Evolutionary conservation across 202 grass and related monocot genomes (phyloP).

Genomic region (Alloteropsis angusta): DNA sequence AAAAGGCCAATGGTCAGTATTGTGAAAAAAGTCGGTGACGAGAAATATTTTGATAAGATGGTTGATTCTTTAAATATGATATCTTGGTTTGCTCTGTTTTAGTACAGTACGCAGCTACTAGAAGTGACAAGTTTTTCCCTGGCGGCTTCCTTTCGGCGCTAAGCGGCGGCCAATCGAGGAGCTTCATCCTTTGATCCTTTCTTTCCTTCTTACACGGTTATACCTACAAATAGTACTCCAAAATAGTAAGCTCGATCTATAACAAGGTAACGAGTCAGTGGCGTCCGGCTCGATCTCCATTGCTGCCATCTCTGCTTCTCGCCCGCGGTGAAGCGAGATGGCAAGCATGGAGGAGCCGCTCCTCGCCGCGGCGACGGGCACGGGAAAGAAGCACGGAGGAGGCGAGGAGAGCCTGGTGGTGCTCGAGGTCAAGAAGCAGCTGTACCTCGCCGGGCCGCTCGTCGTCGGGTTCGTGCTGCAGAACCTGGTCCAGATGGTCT

Average conservation of each 20-base stretch:
- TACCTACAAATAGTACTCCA: background rate
- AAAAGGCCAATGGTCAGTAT: no score
- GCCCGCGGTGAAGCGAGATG: background rate
- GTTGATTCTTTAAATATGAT: no score
- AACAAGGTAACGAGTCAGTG: background rate
- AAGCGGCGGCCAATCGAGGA: background rate
- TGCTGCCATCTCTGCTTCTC: background rate
- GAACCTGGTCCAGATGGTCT: background rate
- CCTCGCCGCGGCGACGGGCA: background rate
- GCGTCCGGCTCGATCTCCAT: background rate
- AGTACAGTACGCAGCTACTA: no score
- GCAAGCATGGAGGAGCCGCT: background rate
- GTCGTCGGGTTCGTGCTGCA: background rate
- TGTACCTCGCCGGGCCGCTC: constrained; percentile 6
- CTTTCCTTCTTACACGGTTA: background rate
- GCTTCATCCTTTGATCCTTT: background rate
- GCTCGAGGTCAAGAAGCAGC: background rate
- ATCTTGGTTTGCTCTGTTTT: background rate
- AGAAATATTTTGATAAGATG: no score
- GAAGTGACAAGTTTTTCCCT: no score
- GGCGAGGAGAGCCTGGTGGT: background rate
- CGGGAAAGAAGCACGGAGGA: background rate
- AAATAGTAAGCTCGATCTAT: background rate
- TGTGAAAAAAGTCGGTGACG: no score
- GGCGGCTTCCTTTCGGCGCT: background rate